Percentiles rank a stretch among this genome's conserved stretches.
These are phyloP conservation scores for Sungouiozyma intestinalis DNA, from an alignment of 805 yeast genomes.

Conservation along the genomic window DNA sequence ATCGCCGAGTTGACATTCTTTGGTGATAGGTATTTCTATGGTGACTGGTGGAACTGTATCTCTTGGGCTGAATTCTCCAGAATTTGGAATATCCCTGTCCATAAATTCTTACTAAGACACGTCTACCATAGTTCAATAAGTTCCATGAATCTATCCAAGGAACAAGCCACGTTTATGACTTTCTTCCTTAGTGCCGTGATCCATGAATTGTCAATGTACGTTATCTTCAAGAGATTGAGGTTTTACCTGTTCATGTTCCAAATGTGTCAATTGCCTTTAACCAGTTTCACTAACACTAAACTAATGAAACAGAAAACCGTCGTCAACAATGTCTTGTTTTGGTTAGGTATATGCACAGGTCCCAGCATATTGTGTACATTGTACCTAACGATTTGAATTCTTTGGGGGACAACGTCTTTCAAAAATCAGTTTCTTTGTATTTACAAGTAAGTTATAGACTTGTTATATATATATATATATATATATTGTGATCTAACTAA, in stretches of 20 bases:
- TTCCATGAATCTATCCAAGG: slow-evolving; percentile 53
- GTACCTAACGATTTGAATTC: slow-evolving; percentile 42
- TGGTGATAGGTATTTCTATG: slow-evolving; percentile 88
- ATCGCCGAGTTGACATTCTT: slow-evolving; percentile 80
- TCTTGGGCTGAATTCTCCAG: slow-evolving; percentile 91
- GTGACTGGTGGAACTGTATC: slow-evolving; percentile 95
- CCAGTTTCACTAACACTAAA: slow-evolving; percentile 49
- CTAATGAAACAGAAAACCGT: slow-evolving; percentile 45
- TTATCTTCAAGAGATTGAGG: slow-evolving; percentile 66
- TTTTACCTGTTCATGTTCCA: slow-evolving; percentile 75
- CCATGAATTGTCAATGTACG: slow-evolving; percentile 90
- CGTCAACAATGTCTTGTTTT: slow-evolving; percentile 73
- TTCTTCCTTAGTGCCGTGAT: slow-evolving; percentile 70
- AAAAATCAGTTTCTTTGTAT: not conserved
- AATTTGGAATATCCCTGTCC: slow-evolving; percentile 93
- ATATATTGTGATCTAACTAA: not conserved
- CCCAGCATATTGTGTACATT: slow-evolving; percentile 82
- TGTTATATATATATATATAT: not conserved
- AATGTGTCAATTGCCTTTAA: slow-evolving; percentile 79
- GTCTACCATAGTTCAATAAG: slow-evolving; percentile 88
- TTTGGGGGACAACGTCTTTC: not conserved
- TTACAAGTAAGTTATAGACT: slow-evolving; percentile 1
- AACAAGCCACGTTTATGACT: slow-evolving; percentile 64
- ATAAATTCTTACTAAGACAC: slow-evolving; percentile 77
- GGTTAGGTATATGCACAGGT: slow-evolving; percentile 86